phyloP scores from a whole-genome alignment of 208 protist species.

The Porcisia hertigi region DNA sequence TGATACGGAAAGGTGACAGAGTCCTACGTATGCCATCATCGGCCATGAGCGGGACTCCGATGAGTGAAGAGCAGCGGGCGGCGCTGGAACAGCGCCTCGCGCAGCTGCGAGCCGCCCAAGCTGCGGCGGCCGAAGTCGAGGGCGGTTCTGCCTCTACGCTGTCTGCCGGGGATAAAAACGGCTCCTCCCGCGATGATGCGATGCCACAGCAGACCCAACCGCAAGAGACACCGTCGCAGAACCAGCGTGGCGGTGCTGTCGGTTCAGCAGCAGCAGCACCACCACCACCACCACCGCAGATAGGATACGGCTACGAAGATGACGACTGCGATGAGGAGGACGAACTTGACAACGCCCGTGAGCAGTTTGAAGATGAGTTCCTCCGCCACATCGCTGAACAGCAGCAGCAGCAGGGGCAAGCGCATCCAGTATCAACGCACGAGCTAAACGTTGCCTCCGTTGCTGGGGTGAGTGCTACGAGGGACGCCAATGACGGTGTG shows the following conservation, averaged over 20 bases:
- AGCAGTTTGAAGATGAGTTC: slow-evolving; percentile 38
- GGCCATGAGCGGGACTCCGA: slow-evolving; percentile 28
- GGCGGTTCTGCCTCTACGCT: background rate
- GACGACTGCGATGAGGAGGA: slow-evolving; percentile 36
- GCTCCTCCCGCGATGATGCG: background rate
- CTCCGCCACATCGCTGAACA: slow-evolving; percentile 17
- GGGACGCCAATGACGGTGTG: slow-evolving; percentile 36
- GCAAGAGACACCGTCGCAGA: background rate
- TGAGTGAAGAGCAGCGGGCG: slow-evolving; percentile 60
- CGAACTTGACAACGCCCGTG: slow-evolving; percentile 16
- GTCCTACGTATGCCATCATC: background rate
- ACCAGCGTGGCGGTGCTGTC: background rate
- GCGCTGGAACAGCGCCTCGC: slow-evolving; percentile 48
- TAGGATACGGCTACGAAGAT: slow-evolving; percentile 31
- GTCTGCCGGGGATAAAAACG: background rate
- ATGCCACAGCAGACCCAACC: background rate
- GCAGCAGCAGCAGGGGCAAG: slow-evolving; percentile 16
- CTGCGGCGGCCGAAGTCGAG: background rate
- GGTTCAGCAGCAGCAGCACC: background rate
- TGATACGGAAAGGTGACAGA: background rate
- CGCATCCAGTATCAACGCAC: slow-evolving; percentile 12
- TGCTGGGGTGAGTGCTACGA: slow-evolving; percentile 31
- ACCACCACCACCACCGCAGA: slow-evolving; percentile 3
- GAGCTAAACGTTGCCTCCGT: slow-evolving; percentile 32
- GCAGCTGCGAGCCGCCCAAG: slow-evolving; percentile 36